Base-by-base conservation (phyloP, 2,329 filamentous ascomycete genomes). In the Microsporum ferrugineum region DNA sequence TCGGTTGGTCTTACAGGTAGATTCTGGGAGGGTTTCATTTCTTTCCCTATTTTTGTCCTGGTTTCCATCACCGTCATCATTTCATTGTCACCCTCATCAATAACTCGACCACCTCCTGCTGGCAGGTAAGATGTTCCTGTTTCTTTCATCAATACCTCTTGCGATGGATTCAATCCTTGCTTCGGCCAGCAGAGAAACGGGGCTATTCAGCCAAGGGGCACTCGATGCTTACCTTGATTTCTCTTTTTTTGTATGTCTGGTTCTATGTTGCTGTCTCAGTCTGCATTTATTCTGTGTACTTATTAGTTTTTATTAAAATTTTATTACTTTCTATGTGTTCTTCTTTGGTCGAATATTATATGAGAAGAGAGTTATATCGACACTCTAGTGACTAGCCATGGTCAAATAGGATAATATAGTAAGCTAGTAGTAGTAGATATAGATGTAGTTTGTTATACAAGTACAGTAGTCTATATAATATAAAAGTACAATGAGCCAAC, bases 201-300 rank as follows among this genome's bases (percentile, higher is more conserved):
- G 45, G 45, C 27, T 29, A 55, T 31, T 55, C 33, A 36, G 51
- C n/a, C n/a, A 29, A 55, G 31, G 12, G 51, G 33, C 31, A 55
- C 5, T 23, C 17, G 17, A 36, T 55, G 27, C 10, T 53, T 33
- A 10, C 23, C 49, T 47, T 8, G 5, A 53, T 36, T 55, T 36
- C 51, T 55, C 51, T 36, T 55, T 36, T 23, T 27, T 36, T 55
- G 31, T 55, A 55, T 55, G 31, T 36, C n/a, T 55, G 29, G 29
- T 55, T 55, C n/a, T 17, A 55, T 36, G 34, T 29, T 55, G 29
- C 31, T 55, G 12, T 55, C 8, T 55, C n/a, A 55, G 33, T 55
- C 51, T 55, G 51, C 51, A 55, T 55, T 55, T 55, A 55, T 55
- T 55, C 51, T 55, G 5, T 55, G 51, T 55, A 55, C 31, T 29